These are phyloP conservation scores for Pseudogymnoascus sp. DNA, from an alignment of 2,329 filamentous ascomycete genomes.

Conservation along the genomic window DNA sequence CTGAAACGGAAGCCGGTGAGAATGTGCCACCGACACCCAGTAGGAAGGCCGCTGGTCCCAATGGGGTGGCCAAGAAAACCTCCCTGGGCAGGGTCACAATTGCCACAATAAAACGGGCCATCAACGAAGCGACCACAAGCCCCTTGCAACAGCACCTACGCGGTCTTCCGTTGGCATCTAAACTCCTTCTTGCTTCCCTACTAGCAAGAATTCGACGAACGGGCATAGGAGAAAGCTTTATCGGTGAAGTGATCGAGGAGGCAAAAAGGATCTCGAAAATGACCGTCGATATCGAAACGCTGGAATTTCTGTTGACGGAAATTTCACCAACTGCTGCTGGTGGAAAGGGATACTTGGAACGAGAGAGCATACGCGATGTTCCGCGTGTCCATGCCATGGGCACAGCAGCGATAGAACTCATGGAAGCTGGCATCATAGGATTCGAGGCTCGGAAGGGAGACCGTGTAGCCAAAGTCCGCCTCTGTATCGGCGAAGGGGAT, in stretches of 20 bases:
- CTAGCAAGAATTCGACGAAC: constrained; percentile 71
- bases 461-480: constrained; percentile 74
- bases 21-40: constrained; percentile 49
- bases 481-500: constrained; percentile 86
- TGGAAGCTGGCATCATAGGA: constrained; percentile 79
- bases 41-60: constrained; percentile 39
- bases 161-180: constrained; percentile 69
- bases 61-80: constrained; percentile 15
- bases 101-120: constrained; percentile 84
- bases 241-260: constrained; percentile 86
- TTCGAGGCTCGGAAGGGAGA: constrained; percentile 75
- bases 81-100: constrained; percentile 66
- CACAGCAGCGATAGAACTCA: constrained; percentile 69
- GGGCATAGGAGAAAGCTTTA: constrained; percentile 76
- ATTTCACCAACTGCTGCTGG: not conserved
- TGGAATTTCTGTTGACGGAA: constrained; percentile 43
- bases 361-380: constrained; percentile 23
- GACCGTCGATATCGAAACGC: constrained; percentile 50
- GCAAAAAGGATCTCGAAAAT: constrained; percentile 59
- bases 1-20: constrained; percentile 57
- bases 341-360: constrained; percentile 5
- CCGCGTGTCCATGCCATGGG: constrained; percentile 53
- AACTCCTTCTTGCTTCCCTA: constrained; percentile 77
- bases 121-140: constrained; percentile 88
- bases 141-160: constrained; percentile 85